Evolutionary conservation across 2,329 filamentous ascomycete genomes (phyloP).

Genomic region (Alternaria novae-zelandiae): DNA sequence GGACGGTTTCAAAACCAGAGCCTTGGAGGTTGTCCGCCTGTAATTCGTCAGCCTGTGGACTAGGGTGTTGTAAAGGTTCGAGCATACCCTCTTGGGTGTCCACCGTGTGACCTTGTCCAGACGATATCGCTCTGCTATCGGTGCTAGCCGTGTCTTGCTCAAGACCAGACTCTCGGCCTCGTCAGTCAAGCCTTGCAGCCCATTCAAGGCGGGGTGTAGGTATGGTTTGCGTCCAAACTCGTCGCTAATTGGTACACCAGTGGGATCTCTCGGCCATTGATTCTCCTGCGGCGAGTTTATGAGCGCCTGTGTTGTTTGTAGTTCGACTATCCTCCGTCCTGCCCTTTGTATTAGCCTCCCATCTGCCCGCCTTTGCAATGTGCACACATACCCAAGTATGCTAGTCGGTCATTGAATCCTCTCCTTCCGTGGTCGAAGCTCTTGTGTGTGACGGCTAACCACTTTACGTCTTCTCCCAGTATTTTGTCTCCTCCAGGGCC

Average conservation of each 20-base stretch:
- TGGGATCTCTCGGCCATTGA: slow-evolving; percentile 26
- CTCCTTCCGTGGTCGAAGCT: slow-evolving; percentile 94
- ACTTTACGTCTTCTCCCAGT: slow-evolving; percentile 90
- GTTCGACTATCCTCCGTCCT: slow-evolving; percentile 69
- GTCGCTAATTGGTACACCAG: slow-evolving; percentile 33
- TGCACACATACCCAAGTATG: slow-evolving; percentile 75
- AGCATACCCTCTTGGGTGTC: slow-evolving; percentile 80
- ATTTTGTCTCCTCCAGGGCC: slow-evolving; percentile 74
- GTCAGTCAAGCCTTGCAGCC: slow-evolving; percentile 73
- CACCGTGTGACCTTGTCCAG: slow-evolving; percentile 80
- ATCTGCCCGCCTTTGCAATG: not conserved
- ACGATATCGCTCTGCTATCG: slow-evolving; percentile 73
- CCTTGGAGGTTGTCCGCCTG: slow-evolving; percentile 70
- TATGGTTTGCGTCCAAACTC: slow-evolving; percentile 67
- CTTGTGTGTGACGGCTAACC: slow-evolving; percentile 96
- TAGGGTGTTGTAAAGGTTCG: not conserved
- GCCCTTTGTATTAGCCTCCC: slow-evolving; percentile 20
- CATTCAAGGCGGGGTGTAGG: slow-evolving; percentile 71
- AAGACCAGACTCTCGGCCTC: slow-evolving; percentile 67
- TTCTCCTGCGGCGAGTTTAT: slow-evolving; percentile 55
- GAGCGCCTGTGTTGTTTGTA: slow-evolving; percentile 70
- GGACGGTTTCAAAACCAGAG: slow-evolving; percentile 77
- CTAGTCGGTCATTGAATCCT: slow-evolving; percentile 92
- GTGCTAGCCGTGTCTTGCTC: slow-evolving; percentile 69
- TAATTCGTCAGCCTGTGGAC: not conserved